These are phyloP conservation scores for Claviceps citrina DNA, from an alignment of 2,329 filamentous ascomycete genomes.

Conservation along the genomic window DNA sequence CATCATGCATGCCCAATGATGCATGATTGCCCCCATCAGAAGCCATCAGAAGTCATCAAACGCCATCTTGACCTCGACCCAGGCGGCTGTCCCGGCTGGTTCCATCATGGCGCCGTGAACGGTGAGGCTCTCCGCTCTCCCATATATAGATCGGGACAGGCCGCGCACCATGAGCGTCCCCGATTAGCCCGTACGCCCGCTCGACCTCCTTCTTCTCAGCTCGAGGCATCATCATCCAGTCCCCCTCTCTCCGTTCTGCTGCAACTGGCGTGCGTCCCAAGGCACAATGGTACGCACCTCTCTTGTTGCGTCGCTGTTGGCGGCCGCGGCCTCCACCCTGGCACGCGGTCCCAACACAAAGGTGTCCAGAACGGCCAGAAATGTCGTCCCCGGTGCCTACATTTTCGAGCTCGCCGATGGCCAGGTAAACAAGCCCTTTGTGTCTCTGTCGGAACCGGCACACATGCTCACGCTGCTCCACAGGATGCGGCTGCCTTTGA, in stretches of 20 bases:
- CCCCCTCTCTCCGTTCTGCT: background rate
- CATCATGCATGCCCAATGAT: no score
- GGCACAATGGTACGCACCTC: slow-evolving; percentile 9
- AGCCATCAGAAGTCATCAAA: no score
- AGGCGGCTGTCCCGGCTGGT: no score
- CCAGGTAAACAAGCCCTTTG: slow-evolving; percentile 7
- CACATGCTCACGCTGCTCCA: background rate
- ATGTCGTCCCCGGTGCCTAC: slow-evolving; percentile 9
- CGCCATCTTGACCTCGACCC: no score
- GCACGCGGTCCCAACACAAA: slow-evolving; percentile 1
- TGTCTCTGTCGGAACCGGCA: no score
- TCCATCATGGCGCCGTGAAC: no score
- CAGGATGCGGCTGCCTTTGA: slow-evolving; percentile 9
- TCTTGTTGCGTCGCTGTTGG: slow-evolving; percentile 8
- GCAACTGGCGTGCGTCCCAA: background rate
- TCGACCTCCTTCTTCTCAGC: background rate
- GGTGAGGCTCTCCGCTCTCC: no score
- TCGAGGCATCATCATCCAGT: background rate
- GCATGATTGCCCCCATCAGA: no score
- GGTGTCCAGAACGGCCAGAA: background rate
- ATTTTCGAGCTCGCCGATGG: slow-evolving; percentile 10
- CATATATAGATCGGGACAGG: no score
- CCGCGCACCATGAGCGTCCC: no score
- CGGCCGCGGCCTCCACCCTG: slow-evolving; percentile 7
- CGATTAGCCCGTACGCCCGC: no score